Evolutionary conservation across 1,139 yeast species (phyloP), one percentile per base, ranked within the genome.

Genomic region (Tardiomyces digboiensis): DNA sequence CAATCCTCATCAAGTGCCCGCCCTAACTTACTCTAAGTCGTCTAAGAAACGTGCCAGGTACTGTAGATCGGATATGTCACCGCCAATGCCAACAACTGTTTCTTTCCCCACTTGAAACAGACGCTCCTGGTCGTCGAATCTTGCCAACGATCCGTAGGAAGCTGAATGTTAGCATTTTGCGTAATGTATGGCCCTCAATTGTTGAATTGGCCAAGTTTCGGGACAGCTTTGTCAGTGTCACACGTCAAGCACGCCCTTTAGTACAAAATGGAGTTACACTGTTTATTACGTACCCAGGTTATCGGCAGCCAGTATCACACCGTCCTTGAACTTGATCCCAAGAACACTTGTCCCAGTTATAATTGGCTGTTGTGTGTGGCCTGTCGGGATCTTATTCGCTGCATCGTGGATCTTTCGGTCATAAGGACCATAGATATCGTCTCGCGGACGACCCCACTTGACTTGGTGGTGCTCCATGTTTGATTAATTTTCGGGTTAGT

Each of bases 261-360:
- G n/a, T n/a, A n/a, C n/a, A n/a, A n/a, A n/a, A n/a, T n/a, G n/a
- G n/a, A n/a, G n/a, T n/a, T n/a, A n/a, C n/a, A n/a, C n/a, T n/a
- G n/a, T n/a, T n/a, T n/a, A n/a, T n/a, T 8, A 5, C 33, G 10
- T 26, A 26, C 33, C 97, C 66, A 91, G 68, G 58, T 86, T 86
- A 64, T 91, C 99, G 2, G 98, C 97, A 2, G 98, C 97, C 69
- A 91, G 74, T 44, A 91, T 77, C 44, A 91, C 81, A 33, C 99
- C 99, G 54, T 84, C 85, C 53, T 85, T 73, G 68, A 80, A 93
- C 66, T 89, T 91, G 67, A 89, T 74, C 7, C 94, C 94, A 55
- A 93, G 75, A 20, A 91, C 98, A 29, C 96, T 86, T 1, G 97
- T 87, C 61, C 98, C 97, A 8, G 99, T 91, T 46, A 93, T 87